Conservation (phyloP, 1,284 basidiomycete species). For the Tylopilus orsonianus region DNA sequence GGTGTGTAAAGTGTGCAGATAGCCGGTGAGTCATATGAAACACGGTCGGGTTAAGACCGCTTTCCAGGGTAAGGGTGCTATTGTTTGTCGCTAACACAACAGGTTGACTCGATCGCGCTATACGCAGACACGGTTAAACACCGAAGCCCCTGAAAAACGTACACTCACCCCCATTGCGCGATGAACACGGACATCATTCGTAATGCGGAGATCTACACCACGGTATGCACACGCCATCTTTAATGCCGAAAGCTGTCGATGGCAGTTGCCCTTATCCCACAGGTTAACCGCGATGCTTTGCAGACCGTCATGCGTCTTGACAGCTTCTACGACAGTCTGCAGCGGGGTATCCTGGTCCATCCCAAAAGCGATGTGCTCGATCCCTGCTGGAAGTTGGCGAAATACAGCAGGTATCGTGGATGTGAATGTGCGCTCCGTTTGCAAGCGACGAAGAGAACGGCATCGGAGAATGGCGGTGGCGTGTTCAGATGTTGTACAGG, state of each 20-base stretch:
- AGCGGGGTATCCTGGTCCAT: slow-evolving; percentile 54
- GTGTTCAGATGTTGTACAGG: slow-evolving; percentile 48
- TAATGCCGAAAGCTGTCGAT: slow-evolving; percentile 47
- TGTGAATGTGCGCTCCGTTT: slow-evolving; percentile 49
- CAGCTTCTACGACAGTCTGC: slow-evolving; percentile 49
- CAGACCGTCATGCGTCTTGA: slow-evolving; percentile 43
- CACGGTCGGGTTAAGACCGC: neutral
- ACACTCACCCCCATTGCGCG: slow-evolving; percentile 47
- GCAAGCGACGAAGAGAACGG: slow-evolving; percentile 48
- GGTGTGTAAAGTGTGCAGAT: slow-evolving; percentile 8
- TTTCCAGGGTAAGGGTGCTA: neutral
- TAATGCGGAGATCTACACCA: slow-evolving; percentile 49
- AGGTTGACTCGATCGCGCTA: slow-evolving; percentile 18
- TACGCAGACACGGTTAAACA: slow-evolving; percentile 14
- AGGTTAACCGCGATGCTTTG: slow-evolving; percentile 47
- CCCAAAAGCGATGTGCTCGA: slow-evolving; percentile 59
- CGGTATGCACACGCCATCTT: slow-evolving; percentile 56
- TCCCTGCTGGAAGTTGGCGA: slow-evolving; percentile 46
- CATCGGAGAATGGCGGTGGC: slow-evolving; percentile 48
- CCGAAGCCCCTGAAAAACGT: slow-evolving; percentile 10
- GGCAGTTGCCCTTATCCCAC: slow-evolving; percentile 46
- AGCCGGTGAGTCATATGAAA: slow-evolving; percentile 1
- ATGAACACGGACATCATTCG: slow-evolving; percentile 46
- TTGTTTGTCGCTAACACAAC: slow-evolving; percentile 22
- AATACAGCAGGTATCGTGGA: slow-evolving; percentile 41